Evolutionary conservation across 768 basidiomycete species (phyloP), one percentile per base, ranked within the genome.

Genomic region (Kwoniella heveanensis): DNA sequence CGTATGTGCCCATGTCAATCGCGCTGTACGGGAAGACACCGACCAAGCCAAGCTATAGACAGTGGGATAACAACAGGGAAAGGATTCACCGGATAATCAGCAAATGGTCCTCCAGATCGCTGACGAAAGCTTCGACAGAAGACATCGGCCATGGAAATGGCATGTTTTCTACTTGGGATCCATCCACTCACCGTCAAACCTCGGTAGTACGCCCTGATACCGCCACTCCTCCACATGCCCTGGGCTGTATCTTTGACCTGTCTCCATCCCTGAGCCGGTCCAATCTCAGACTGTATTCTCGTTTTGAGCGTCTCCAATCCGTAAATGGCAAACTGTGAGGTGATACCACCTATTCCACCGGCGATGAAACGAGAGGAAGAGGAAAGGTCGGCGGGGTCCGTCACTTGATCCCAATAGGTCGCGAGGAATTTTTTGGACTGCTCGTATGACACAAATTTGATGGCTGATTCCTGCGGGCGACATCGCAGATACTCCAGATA

Each of bases 231-330:
- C 89, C 91, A 96, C 65, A 97, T 83, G 62, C 86, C 85, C 56
- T 84, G 85, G 17, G 86, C 86, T 5, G 92, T 90, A 32, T 81
- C 80, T 12, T 84, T 58, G 39, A 82, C 73, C 62, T 93, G 79
- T 4, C 67, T 71, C 63, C 78, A 79, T 13, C 80, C 79, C 54
- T 69, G 62, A 47, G 71, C 70, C n/a, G 64, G 85, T 83, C 70
- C 86, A 30, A 60, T 63, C 66, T 85, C 88, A 77, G 92, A 95
- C 92, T 97, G 97, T 87, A 97, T 91, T 86, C 96, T 91, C 0
- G 95, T 98, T 88, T 99, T 98, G 57, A 98, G 82, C 1, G 95
- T 97, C 80, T 98, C 96, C 70, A 97, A 87, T 1, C 94, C 93
- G 80, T 96, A 97, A 81, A 97, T 97, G 66, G 90, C 58, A 39